Base-by-base conservation (phyloP, 768 basidiomycete genomes). In the Lactifluus echinatus region DNA sequence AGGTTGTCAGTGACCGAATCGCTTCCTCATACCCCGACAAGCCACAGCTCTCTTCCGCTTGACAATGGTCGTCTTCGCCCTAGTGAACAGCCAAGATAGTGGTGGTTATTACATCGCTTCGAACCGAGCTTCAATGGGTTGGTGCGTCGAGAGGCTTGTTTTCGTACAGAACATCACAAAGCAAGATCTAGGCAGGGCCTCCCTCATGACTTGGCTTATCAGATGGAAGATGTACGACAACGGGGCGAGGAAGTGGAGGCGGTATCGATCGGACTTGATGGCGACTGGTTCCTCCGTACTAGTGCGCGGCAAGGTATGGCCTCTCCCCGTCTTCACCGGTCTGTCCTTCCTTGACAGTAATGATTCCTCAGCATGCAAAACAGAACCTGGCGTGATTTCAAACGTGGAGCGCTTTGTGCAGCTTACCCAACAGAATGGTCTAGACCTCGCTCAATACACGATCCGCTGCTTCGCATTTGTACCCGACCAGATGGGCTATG, bases 241-340 rank as follows among this genome's bases (percentile, higher is more conserved):
- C 43, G 49, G 21, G 33, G 47, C 21, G 53, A 59, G n/a, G 47
- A 50, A 11, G 48, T 59, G 19, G 19, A 50, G 43, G 47, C 50
- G 36, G 19, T 59, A 19, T 50, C 57, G 17, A 45, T 50, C 12
- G 57, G 57, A 37, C 42, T 54, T 39, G 53, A 59, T 21, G 53
- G 42, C 34, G 57, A 59, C n/a, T 59, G 57, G 57, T 59, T 59
- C 28, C 47, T 59, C 19, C 53, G 57, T 4, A 50, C 57, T 19
- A 42, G 50, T 21, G 4, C 1, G 14, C 57, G 57, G 21, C 47
- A 54, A 17, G 53, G 57, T 59, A 55, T 12, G 56, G 46, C n/a
- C 37, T 17, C 36, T 23, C 23, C 29, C 39, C 12, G 23, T 7
- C 17, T 34, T 8, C 49, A 10, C 55, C 7, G 21, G 39, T 34